These are phyloP conservation scores for Chaetomiaceae sp. DNA, from an alignment of 2,329 filamentous ascomycete species.

Conservation along the genomic window DNA sequence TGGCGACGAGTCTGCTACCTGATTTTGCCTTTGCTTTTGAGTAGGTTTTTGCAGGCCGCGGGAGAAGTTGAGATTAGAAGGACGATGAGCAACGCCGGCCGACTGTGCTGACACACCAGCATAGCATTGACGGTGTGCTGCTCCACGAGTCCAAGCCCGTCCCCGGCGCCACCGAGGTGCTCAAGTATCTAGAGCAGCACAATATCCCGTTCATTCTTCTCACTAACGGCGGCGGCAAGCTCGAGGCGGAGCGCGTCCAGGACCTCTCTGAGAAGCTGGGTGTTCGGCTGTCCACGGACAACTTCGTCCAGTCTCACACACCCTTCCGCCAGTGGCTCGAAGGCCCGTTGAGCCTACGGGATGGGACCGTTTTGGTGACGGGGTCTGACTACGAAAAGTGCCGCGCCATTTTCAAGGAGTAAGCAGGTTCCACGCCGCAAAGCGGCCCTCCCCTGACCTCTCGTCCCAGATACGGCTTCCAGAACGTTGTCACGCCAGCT, in stretches of 20 bases:
- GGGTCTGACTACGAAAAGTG: constrained; percentile 63
- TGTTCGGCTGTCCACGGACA: constrained; percentile 56
- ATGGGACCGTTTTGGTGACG: constrained; percentile 68
- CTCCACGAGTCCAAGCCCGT: constrained; percentile 74
- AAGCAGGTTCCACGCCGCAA: constrained; percentile 30
- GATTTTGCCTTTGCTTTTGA: constrained; percentile 39
- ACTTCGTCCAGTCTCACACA: constrained; percentile 87
- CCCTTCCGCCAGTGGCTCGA: constrained; percentile 70
- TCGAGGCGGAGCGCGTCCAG: constrained; percentile 65
- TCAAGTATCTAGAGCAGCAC: constrained; percentile 65
- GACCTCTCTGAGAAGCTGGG: constrained; percentile 63
- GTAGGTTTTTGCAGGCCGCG: constrained; percentile 24
- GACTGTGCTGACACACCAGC: neutral
- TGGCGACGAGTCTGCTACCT: constrained; percentile 19
- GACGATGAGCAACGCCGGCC: too few species aligned
- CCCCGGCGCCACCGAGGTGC: constrained; percentile 67
- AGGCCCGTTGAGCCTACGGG: constrained; percentile 45
- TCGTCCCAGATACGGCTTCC: constrained; percentile 51
- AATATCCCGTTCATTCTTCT: constrained; percentile 87
- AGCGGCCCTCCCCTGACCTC: neutral
- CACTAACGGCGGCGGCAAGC: constrained; percentile 89
- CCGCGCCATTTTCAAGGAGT: constrained; percentile 65
- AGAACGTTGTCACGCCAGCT: constrained; percentile 73
- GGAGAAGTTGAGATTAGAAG: neutral
- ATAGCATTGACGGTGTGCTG: constrained; percentile 82